Base-by-base conservation (phyloP, 2,329 filamentous ascomycete species). In the Proliferodiscus dingleyae region DNA sequence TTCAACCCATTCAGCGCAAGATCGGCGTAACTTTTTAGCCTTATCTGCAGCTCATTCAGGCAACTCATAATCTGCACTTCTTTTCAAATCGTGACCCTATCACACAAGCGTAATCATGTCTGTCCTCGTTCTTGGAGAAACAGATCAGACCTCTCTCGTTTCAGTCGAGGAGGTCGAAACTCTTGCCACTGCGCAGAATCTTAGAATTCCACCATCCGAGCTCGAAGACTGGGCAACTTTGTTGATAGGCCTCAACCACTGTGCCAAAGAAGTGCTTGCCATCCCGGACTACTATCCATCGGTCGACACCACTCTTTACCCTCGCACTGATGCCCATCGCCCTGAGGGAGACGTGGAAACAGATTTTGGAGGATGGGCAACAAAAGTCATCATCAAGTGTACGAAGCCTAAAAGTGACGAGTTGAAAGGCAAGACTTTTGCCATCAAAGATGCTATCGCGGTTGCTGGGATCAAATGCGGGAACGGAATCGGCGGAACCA, bases 321-420 rank as follows among this genome's bases (percentile, higher is more conserved):
- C 48, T 13, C 40, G 48, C 3, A 43, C 37, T 8, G 26, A 51
- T 11, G 40, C 48, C n/a, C 38, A 45, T 22, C 22, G 40, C 16
- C 48, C 48, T 13, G 37, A 32, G 6, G 24, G 24, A 6, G 24
- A 26, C 24, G 6, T 11, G 10, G 45, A 29, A 11, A 48, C 48
- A 2, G 45, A 48, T 18, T 34, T 39, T 13, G 48, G 48, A 26
- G 48, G 48, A 2, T 51, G 48, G 48, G 49, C 71, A 1, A 70
- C 75, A 50, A 68, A 64, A 22, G 74, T 74, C 39, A 57, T 67
- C 5, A 73, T 77, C 41, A 58, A 61, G 34, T 71, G 61, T 23
- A 62, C 57, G 32, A 39, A 39, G 13, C 46, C 48, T 6, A 49
- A 47, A n/a, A 41, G 28, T 22, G 28, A 36, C 16, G 32, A 37